Base-by-base conservation (phyloP, 768 basidiomycete genomes). In the Russula sp. region DNA sequence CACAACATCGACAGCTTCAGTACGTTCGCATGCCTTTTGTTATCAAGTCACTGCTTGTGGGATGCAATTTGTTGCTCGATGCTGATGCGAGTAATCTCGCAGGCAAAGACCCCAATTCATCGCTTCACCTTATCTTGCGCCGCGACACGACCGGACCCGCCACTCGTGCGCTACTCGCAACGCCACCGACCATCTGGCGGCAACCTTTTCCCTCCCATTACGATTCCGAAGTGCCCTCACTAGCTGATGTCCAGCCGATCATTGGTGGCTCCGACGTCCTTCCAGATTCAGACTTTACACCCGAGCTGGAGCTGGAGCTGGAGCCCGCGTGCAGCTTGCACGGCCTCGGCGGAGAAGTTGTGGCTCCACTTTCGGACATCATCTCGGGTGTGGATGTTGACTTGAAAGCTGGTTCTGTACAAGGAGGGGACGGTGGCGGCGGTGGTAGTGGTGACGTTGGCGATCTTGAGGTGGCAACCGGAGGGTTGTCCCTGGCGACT, bases 1-100 rank as follows among this genome's bases (percentile, higher is more conserved):
- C 83, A 91, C 71, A 83, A 84, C 60, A 72, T 92, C 61, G 85
- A 91, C 68, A 88, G 87, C 74, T 93, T 85, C 77, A 92, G 89
- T 89, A 72, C 67, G 87, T 77, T 29, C 45, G 20, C 3, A 7
- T 6, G 22, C 5, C n/a, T 9, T 16, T 16, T 34, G 5, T 42
- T 32, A 18, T 51, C 43, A 3, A 20, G 25, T 11, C 5, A 7
- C 14, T 3, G 22, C 25, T 14, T 7, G 11, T 47, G 46, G 46
- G n/a, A n/a, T n/a, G n/a, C n/a, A n/a, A n/a, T n/a, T n/a, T n/a
- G n/a, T n/a, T n/a, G n/a, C n/a, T n/a, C n/a, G n/a, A n/a, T n/a
- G n/a, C 22, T 20, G n/a, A 20, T 14, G 48, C 48, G 48, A 18
- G 14, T 34, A 10, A 11, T 34, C 7, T 20, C 22, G 32, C 60